Evolutionary conservation across 2,329 filamentous ascomycete genomes (phyloP), one percentile per base, ranked within the genome.

Genomic region (Diaporthe vaccinii): DNA sequence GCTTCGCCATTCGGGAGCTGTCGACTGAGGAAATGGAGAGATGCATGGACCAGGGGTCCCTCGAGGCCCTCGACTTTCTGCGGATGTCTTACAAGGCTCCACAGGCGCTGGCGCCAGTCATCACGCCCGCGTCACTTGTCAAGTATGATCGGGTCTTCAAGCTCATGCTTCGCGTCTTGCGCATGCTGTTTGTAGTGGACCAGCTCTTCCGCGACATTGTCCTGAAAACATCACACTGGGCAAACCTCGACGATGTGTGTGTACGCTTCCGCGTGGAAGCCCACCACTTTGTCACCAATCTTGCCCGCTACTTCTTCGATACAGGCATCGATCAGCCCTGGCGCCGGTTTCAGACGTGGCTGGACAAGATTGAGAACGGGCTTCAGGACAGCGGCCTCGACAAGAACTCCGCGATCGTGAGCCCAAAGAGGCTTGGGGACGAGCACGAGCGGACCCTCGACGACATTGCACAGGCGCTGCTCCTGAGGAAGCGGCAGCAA

Each of bases 21-120:
- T 89, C 92, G 0, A 88, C 91, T 10, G 92, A 93, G 62, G 95
- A 98, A 79, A 94, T 98, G 65, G 91, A 95, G 71, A 92, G 90
- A 77, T 96, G 95, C 83, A 92, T 97, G 88, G 91, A 98, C 79
- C 92, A 95, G 0, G 90, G 94, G 81, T 93, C 93, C 0, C 89
- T 98, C 25, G 92, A 96, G 81, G 97, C 97, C 0, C 87, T 98
- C n/a, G 97, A 98, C 83, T 98, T 99, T 80, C 87, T 99, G 22
- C 91, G 95, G 2, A 86, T 99, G 10, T 93, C 95, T 61, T 98
- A 98, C 84, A 94, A 93, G 55, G 89, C 95, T 0, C 93, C 95
- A 0, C 83, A 89, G 0, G 91, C 94, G 1, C 86, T 98, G 0
- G 88, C 92, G 55, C 87, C 92, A 0, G 89, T 98, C 76, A 92